These are phyloP conservation scores for Phlyctochytrium planicorne DNA, from an alignment of 192 early-diverging fungal genomes.

Conservation along the genomic window DNA sequence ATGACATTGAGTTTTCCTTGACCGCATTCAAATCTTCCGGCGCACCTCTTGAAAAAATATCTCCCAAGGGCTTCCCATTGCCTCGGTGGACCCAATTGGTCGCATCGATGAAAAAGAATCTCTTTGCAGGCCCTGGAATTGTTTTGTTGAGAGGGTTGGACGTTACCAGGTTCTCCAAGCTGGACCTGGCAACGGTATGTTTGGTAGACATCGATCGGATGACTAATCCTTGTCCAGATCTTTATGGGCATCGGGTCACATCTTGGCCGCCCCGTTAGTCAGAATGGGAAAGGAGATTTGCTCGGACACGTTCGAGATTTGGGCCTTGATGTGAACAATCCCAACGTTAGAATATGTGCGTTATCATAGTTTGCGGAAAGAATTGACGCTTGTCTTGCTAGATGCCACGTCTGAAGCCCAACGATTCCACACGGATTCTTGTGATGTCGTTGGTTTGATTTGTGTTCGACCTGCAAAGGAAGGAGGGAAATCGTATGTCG, in stretches of 20 bases:
- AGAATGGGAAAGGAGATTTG: slow-evolving; percentile 34
- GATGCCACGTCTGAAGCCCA: slow-evolving; percentile 43
- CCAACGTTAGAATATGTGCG: neutral
- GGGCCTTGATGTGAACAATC: neutral
- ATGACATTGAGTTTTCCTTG: neutral
- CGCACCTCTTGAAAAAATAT: neutral
- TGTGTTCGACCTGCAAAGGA: slow-evolving; percentile 30
- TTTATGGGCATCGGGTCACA: slow-evolving; percentile 44
- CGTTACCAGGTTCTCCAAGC: neutral
- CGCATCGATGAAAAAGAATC: neutral
- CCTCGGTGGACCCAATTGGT: neutral
- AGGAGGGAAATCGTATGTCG: slow-evolving; percentile 33
- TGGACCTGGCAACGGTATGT: too few relatives aligned
- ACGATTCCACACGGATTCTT: slow-evolving; percentile 40
- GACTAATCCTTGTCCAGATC: too few relatives aligned
- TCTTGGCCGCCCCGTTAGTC: slow-evolving; percentile 23
- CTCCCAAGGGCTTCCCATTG: neutral
- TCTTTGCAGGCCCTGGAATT: neutral
- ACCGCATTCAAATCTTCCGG: neutral
- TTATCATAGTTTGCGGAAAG: neutral
- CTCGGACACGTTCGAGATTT: slow-evolving; percentile 34
- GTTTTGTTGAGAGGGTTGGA: neutral
- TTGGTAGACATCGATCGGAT: too few relatives aligned
- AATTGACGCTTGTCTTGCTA: neutral
- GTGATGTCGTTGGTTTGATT: slow-evolving; percentile 37